Evolutionary conservation across 2,329 filamentous ascomycete genomes (phyloP).

Genomic region (Diplodia mutila): DNA sequence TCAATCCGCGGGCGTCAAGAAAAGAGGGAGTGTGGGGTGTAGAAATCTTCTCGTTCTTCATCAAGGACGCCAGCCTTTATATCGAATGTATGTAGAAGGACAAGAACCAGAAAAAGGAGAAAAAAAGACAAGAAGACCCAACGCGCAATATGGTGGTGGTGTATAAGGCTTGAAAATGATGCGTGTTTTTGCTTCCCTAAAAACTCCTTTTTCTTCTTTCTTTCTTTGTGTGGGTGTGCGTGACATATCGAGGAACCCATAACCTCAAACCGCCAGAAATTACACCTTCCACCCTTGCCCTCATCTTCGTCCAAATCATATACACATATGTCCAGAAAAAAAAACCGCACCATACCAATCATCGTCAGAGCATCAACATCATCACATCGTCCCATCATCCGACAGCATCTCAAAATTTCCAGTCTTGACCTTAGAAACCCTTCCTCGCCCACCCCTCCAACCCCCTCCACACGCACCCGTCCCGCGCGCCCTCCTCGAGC

Average conservation of each 20-base stretch:
- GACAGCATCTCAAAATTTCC: too few species aligned
- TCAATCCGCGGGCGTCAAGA: too few species aligned
- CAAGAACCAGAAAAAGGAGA: too few species aligned
- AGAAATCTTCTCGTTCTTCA: too few species aligned
- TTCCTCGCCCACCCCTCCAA: constrained; percentile 57
- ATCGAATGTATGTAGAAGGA: too few species aligned
- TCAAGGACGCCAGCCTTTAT: too few species aligned
- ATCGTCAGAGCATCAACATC: not conserved
- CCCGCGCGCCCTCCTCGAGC: constrained; percentile 63
- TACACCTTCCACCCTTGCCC: not conserved
- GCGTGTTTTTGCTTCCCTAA: not conserved
- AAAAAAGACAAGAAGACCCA: too few species aligned
- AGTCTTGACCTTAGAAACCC: too few species aligned
- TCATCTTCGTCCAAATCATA: not conserved
- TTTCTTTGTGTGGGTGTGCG: not conserved
- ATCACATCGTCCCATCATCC: not conserved
- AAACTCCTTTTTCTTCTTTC: constrained; percentile 10
- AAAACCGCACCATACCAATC: not conserved
- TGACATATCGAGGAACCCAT: not conserved
- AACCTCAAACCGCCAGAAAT: too few species aligned
- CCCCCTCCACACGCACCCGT: constrained; percentile 62
- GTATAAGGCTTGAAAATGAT: not conserved
- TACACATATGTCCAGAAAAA: not conserved
- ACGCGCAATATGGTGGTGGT: too few species aligned
- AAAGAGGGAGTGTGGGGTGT: too few species aligned